Evolutionary conservation across 805 yeast species (phyloP).

Genomic region (Yarrowia sp.): DNA sequence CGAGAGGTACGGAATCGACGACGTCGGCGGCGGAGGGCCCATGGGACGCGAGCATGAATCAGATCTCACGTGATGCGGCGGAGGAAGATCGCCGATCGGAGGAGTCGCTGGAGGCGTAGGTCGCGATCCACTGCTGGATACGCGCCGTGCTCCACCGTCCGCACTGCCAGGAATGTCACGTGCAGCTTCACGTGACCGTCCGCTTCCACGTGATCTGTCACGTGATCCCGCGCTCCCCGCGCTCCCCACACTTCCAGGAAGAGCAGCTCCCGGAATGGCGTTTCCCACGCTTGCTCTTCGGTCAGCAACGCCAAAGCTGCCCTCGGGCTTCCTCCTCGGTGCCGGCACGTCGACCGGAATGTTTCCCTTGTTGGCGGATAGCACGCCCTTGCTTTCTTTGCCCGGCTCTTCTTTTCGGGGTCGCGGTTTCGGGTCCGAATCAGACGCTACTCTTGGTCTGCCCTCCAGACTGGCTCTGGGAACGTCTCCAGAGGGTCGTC

Average conservation of each 20-base stretch:
- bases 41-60: not conserved
- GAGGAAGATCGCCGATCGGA: too few species aligned
- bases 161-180: too few species aligned
- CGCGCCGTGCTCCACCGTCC: too few species aligned
- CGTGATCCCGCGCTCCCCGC: not conserved
- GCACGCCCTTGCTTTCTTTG: too few species aligned
- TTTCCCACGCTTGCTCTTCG: not conserved
- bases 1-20: slow-evolving; percentile 7
- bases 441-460: too few species aligned
- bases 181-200: too few species aligned
- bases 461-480: too few species aligned
- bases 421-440: too few species aligned
- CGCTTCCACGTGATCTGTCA: not conserved
- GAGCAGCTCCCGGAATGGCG: not conserved
- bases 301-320: not conserved
- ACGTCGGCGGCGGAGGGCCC: not conserved
- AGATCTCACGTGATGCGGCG: not conserved
- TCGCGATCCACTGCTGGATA: too few species aligned
- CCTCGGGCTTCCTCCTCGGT: not conserved
- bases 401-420: not conserved
- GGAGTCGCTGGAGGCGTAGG: too few species aligned
- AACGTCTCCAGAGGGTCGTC: slow-evolving; percentile 11
- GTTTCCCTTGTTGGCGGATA: not conserved
- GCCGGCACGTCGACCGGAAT: not conserved
- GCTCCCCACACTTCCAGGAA: too few species aligned